Base-by-base conservation (phyloP, 371 early-diverging fungal species). In the Lichtheimia ramosa region DNA sequence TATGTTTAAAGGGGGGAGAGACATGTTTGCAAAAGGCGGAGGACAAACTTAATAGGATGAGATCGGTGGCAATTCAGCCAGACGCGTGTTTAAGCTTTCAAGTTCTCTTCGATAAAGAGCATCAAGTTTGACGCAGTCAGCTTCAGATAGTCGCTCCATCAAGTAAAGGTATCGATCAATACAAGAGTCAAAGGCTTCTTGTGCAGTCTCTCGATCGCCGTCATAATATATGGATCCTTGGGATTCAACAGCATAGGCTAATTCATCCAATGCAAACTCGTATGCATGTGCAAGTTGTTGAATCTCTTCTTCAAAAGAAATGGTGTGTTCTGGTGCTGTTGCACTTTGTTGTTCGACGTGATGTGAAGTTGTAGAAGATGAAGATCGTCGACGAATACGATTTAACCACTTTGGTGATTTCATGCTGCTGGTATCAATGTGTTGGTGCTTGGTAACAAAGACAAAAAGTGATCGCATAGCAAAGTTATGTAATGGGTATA, bases 141-240 rank as follows among this genome's bases (percentile, higher is more conserved):
- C 65, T 56, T 51, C 59, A 16, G 28, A 54, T 6, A 71, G 21
- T n/a, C 55, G 40, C 43, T 63, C 53, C 39, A 65, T 62, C 24
- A 43, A 56, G 39, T 59, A 49, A 13, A 64, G 39, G 48, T 64
- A 73, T 13, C 24, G 41, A 25, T 65, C 60, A 0, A 71, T 61
- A 2, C 63, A 63, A 49, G 25, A 42, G 20, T 60, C 56, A n/a
- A 65, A 50, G 4, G 56, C 60, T 43, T 60, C 64, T 28, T 42
- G 43, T n/a, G 68, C 64, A 18, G 64, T 53, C 10, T 28, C 21
- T 23, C 49, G 48, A 34, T 68, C 68, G 15, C 58, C 62, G 14
- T 58, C 46, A 15, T 63, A 68, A 25, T 68, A 68, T 34, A 63
- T 59, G 3, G 68, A 68, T 43, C 64, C 68, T 53, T 68, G 64